A percentile compares a stretch with the other conserved stretches of the same genome.
Conservation (phyloP, 192 early-diverging fungal genomes). For the Backusella australiensis region DNA sequence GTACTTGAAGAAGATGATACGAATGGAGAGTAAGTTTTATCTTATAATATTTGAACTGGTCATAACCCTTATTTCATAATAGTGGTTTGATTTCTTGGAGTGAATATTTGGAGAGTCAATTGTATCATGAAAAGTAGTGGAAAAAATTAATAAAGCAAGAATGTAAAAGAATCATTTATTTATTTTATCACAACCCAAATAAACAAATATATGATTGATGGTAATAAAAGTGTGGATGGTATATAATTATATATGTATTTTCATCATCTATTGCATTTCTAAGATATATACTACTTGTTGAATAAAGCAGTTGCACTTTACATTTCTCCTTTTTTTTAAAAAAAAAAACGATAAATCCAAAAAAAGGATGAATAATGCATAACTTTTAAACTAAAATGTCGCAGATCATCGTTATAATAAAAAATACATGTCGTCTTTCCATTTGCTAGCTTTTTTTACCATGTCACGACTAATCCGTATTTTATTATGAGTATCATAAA, state of each 20-base stretch:
- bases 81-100: conserved; percentile 57
- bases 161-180: not conserved
- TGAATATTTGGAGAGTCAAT: conserved; percentile 51
- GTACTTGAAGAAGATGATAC: conserved; percentile 73
- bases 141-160: too few species aligned
- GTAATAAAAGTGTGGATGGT: too few species aligned
- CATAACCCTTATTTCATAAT: not conserved
- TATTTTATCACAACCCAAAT: not conserved
- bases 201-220: too few species aligned
- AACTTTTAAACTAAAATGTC: not conserved
- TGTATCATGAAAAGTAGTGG: conserved; percentile 36
- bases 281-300: not conserved
- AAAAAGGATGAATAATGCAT: not conserved
- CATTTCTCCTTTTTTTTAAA: not conserved
- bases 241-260: too few species aligned
- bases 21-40: conserved; percentile 60
- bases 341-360: not conserved
- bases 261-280: not conserved
- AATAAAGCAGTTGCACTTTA: not conserved
- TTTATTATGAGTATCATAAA: too few species aligned
- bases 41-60: not conserved
- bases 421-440: not conserved
- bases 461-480: not conserved
- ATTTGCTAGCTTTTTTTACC: not conserved
- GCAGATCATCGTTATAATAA: not conserved